A percentile compares a stretch with the other conserved stretches of the same genome.
Conservation (phyloP, 1,139 yeast species). For the Protomyces macrosporus region DNA sequence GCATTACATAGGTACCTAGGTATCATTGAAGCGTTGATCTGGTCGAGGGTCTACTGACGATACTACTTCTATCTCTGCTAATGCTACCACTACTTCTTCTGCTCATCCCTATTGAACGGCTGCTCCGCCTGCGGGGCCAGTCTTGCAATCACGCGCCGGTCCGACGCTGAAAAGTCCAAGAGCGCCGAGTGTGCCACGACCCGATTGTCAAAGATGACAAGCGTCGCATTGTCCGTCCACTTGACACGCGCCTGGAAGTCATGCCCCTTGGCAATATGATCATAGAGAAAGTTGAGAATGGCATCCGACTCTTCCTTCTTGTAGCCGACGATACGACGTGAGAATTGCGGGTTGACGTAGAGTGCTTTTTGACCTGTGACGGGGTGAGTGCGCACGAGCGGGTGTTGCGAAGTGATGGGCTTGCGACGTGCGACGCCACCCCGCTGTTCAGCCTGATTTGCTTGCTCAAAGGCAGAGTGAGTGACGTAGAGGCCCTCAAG, state of each 20-base stretch:
- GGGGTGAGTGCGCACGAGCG: slow-evolving; percentile 55
- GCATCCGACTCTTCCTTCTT: slow-evolving; percentile 53
- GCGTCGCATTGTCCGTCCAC: slow-evolving; percentile 52
- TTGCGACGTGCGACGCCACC: slow-evolving; percentile 51
- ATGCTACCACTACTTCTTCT: not conserved
- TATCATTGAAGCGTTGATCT: too few relatives aligned
- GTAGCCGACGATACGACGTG: slow-evolving; percentile 53
- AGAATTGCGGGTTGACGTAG: slow-evolving; percentile 52
- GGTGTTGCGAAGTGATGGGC: slow-evolving; percentile 50
- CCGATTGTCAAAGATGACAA: slow-evolving; percentile 66
- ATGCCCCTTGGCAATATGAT: slow-evolving; percentile 46
- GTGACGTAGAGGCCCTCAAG: slow-evolving; percentile 50
- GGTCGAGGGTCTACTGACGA: too few relatives aligned
- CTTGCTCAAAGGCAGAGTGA: slow-evolving; percentile 53
- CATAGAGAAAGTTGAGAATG: slow-evolving; percentile 49
- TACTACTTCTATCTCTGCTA: not conserved
- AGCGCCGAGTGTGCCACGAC: slow-evolving; percentile 59
- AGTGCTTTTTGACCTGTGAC: slow-evolving; percentile 51
- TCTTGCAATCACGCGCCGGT: slow-evolving; percentile 43
- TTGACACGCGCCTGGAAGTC: slow-evolving; percentile 55
- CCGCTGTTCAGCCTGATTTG: slow-evolving; percentile 42
- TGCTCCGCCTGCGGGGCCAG: slow-evolving; percentile 39
- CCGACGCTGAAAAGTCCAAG: slow-evolving; percentile 55
- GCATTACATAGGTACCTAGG: too few relatives aligned
- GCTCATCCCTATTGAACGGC: slow-evolving; percentile 21